Percentiles rank a stretch among this genome's conserved stretches.
Evolutionary conservation across 768 basidiomycete species (phyloP).

Genomic region (Tylopilus balloui): DNA sequence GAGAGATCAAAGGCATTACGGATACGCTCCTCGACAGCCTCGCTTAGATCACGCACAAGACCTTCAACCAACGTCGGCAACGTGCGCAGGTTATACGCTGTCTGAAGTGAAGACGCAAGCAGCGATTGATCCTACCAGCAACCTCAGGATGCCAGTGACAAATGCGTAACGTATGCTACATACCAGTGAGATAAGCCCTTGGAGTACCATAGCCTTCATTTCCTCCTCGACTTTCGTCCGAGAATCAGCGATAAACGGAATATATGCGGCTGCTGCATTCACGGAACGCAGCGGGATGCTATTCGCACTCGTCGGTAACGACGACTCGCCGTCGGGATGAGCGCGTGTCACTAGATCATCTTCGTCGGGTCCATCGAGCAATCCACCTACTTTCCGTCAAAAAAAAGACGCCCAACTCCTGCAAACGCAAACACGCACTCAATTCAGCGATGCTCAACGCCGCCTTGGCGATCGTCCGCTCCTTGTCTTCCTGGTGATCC

Average conservation of each 20-base stretch:
- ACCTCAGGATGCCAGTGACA: not conserved
- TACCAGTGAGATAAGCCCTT: slow-evolving; percentile 74
- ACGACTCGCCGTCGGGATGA: slow-evolving; percentile 7
- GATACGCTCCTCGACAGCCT: slow-evolving; percentile 79
- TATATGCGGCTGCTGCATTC: slow-evolving; percentile 61
- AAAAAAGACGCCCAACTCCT: not conserved
- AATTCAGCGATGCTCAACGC: slow-evolving; percentile 93
- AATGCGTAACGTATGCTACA: slow-evolving; percentile 23
- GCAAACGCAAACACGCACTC: slow-evolving; percentile 60
- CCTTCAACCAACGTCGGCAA: slow-evolving; percentile 79
- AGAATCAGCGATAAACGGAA: slow-evolving; percentile 69
- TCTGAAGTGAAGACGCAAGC: slow-evolving; percentile 91
- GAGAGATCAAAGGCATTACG: slow-evolving; percentile 80
- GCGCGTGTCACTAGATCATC: not conserved
- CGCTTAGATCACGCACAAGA: slow-evolving; percentile 73
- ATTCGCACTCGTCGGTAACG: slow-evolving; percentile 15
- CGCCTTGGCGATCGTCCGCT: slow-evolving; percentile 86
- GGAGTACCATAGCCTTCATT: slow-evolving; percentile 89
- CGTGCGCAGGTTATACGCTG: slow-evolving; percentile 86
- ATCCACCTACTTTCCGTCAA: slow-evolving; percentile 36
- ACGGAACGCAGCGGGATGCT: slow-evolving; percentile 68
- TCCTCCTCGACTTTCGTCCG: slow-evolving; percentile 67
- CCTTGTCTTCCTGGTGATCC: slow-evolving; percentile 71
- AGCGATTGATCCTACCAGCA: slow-evolving; percentile 74
- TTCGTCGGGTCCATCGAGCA: slow-evolving; percentile 44